Evolutionary conservation across 2,329 filamentous ascomycete species (phyloP).

Genomic region (Thielaviopsis euricoi): DNA sequence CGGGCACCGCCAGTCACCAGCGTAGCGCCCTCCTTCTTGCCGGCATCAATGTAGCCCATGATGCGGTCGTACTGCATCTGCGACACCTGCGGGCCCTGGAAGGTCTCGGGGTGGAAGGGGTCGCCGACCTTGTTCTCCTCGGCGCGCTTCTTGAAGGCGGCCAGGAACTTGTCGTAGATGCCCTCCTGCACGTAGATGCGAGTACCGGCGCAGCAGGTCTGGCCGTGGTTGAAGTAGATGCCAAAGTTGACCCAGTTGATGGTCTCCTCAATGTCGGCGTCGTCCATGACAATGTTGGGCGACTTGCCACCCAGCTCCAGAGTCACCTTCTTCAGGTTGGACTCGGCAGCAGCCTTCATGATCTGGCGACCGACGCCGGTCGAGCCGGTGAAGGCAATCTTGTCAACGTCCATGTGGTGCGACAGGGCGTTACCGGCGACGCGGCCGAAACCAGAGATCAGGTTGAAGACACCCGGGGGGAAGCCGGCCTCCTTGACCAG

Average conservation of each 20-base stretch:
- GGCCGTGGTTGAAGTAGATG: slow-evolving; percentile 37
- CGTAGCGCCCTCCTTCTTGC: slow-evolving; percentile 21
- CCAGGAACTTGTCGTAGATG: slow-evolving; percentile 39
- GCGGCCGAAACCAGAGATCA: slow-evolving; percentile 52
- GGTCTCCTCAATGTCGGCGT: slow-evolving; percentile 46
- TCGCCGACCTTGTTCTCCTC: slow-evolving; percentile 22
- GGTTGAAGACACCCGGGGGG: slow-evolving; percentile 58
- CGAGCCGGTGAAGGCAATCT: slow-evolving; percentile 63
- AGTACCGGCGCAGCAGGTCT: slow-evolving; percentile 43
- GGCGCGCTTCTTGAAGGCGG: slow-evolving; percentile 34
- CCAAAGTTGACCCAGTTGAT: slow-evolving; percentile 32
- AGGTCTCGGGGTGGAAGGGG: slow-evolving; percentile 19
- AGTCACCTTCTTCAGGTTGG: slow-evolving; percentile 46
- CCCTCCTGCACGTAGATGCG: slow-evolving; percentile 39
- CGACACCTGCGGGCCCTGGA: slow-evolving; percentile 33
- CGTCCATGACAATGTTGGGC: slow-evolving; percentile 46
- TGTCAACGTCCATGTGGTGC: slow-evolving; percentile 51
- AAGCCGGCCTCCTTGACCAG: slow-evolving; percentile 57
- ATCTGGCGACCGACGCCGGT: slow-evolving; percentile 54
- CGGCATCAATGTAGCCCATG: slow-evolving; percentile 27
- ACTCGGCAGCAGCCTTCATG: slow-evolving; percentile 52
- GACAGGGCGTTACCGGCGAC: slow-evolving; percentile 51
- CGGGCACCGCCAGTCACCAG: slow-evolving; percentile 18
- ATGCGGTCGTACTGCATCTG: slow-evolving; percentile 32
- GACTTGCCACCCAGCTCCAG: slow-evolving; percentile 55